phyloP scores from a whole-genome alignment of 1,284 basidiomycete genomes.

The Puccinia polysora region DNA sequence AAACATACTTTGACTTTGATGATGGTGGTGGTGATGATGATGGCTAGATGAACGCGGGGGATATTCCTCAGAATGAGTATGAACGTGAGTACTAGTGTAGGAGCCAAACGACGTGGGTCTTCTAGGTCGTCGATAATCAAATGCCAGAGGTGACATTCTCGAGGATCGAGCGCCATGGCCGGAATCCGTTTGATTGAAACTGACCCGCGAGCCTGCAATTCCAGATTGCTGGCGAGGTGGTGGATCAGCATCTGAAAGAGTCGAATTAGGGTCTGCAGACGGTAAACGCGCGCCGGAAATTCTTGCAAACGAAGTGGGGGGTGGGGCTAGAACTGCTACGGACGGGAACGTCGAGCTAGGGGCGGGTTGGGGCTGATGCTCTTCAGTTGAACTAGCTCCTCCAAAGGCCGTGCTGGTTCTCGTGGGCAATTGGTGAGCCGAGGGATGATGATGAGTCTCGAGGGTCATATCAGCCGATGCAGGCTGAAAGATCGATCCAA shows the following conservation, averaged over 20 bases:
- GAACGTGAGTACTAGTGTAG: constrained; percentile 22
- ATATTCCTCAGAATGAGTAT: constrained; percentile 19
- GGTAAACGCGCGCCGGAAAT: too few species aligned
- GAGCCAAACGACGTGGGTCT: constrained; percentile 29
- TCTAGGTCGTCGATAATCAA: constrained; percentile 12
- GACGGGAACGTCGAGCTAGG: too few species aligned
- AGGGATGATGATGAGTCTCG: background rate
- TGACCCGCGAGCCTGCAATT: background rate
- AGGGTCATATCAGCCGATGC: constrained; percentile 11
- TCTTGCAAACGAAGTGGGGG: too few species aligned
- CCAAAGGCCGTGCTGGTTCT: too few species aligned
- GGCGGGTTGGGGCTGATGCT: background rate
- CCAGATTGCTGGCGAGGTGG: background rate
- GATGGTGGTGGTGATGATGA: constrained; percentile 4
- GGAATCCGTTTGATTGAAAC: background rate
- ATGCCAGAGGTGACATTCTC: constrained; percentile 5
- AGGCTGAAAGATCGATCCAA: constrained; percentile 34
- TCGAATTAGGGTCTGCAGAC: too few species aligned
- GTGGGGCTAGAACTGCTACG: too few species aligned
- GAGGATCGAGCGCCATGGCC: background rate
- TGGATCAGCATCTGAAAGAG: too few species aligned
- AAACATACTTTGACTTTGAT: too few species aligned
- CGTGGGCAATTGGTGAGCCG: background rate
- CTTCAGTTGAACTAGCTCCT: background rate
- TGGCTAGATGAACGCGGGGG: constrained; percentile 6